These are phyloP conservation scores for Mycena chlorophos DNA, from an alignment of 768 basidiomycete genomes.

Conservation along the genomic window DNA sequence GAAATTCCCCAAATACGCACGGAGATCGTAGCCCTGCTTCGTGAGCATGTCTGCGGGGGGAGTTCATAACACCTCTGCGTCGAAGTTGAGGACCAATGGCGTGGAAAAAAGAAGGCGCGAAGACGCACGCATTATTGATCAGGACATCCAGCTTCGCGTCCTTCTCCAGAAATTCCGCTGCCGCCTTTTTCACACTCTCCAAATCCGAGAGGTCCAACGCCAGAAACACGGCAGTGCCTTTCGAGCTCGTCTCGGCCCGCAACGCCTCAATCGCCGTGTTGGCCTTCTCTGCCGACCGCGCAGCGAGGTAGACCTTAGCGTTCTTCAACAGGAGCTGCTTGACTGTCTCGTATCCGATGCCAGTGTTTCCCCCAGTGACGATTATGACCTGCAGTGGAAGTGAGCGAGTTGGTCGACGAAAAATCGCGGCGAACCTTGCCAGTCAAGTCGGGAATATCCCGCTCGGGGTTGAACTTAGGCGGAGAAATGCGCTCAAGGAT, in stretches of 20 bases:
- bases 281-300: conserved; percentile 18
- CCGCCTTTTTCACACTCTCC: conserved; percentile 16
- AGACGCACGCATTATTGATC: conserved; percentile 27
- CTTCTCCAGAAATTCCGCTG: conserved; percentile 9
- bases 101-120: not conserved
- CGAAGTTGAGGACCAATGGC: not conserved
- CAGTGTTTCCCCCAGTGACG: conserved; percentile 4
- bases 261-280: not conserved
- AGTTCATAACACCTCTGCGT: conserved; percentile 26
- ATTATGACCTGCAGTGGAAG: not conserved
- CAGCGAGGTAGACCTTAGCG: conserved; percentile 34
- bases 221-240: conserved; percentile 13
- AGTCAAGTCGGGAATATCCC: conserved; percentile 24
- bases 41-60: conserved; percentile 24
- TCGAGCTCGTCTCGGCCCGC: conserved; percentile 2
- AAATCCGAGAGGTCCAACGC: conserved; percentile 23
- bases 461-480: not conserved
- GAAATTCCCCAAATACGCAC: not conserved
- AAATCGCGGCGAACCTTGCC: conserved; percentile 15
- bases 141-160: conserved; percentile 25
- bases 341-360: conserved; percentile 8
- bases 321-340: conserved; percentile 26
- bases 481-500: not conserved
- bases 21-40: conserved; percentile 25
- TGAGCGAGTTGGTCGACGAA: not conserved